Evolutionary conservation across 805 yeast species (phyloP), one percentile per base, ranked within the genome.

Genomic region (Suhomyces emberorum): DNA sequence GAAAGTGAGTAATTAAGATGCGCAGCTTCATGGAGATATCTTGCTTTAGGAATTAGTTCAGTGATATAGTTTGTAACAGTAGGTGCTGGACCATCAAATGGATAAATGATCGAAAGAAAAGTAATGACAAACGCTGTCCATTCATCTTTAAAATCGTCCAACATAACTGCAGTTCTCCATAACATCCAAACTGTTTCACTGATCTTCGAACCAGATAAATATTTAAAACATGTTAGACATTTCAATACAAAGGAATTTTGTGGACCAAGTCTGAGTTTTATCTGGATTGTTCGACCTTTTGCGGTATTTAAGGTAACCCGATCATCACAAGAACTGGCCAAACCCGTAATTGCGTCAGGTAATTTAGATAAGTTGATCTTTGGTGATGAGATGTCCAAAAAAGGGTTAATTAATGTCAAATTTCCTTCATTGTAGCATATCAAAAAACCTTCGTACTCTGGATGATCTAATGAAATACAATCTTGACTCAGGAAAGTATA

Each of bases 51-150:
- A 8, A 68, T 38, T 4, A 63, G 37, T 4, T 38, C 30, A 0
- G 70, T 63, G 9, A 67, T 46, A 10, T 52, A 55, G 39, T 68
- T 67, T 2, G 34, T 27, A 3, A 34, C 24, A 0, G 35, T 35
- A 2, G 25, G 18, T 10, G 16, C 14, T 20, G 27, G 26, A 15
- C 55, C 57, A 29, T 54, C 59, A 35, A 71, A 67, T 0, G 83
- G 82, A n/a, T 73, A 56, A 0, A 74, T 46, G 1, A 76, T 53
- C 1, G 81, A 63, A 8, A 81, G 52, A 2, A 81, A 46, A 0
- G 83, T 70, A 3, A 72, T 61, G 0, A 76, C 65, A 44, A 76
- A 76, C 0, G 83, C 73, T 11, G 66, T 67, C 88, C 88, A 81
- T 21, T 82, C 87, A 44, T 69, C 64, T 26, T 52, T 57, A 15